Percentiles rank a stretch among this genome's conserved stretches.
phyloP scores from a whole-genome alignment of 345 rosid species.

The Populus deltoides region DNA sequence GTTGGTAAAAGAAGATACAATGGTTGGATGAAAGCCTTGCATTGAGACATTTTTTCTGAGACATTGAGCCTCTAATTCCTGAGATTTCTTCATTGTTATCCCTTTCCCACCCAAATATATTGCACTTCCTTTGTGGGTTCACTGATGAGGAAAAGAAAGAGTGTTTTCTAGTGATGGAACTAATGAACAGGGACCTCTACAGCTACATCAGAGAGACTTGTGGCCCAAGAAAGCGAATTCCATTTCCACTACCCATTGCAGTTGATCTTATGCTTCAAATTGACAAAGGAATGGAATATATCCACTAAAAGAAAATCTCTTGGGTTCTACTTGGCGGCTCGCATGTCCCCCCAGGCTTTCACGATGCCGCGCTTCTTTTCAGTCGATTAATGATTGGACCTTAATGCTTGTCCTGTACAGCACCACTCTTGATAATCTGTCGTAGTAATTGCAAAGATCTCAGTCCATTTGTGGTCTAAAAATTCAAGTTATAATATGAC shows the following conservation, averaged over 20 bases:
- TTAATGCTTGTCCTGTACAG: not conserved
- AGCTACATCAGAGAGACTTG: slow-evolving; percentile 29
- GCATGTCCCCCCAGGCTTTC: not conserved
- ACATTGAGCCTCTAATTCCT: slow-evolving; percentile 17
- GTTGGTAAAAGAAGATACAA: slow-evolving; percentile 23
- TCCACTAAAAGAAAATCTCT: slow-evolving; percentile 17
- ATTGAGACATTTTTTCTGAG: slow-evolving; percentile 24
- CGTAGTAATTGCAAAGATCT: not conserved
- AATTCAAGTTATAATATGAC: no score
- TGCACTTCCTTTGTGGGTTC: slow-evolving; percentile 19
- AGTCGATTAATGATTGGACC: no score
- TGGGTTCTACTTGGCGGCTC: not conserved
- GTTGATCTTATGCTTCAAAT: slow-evolving; percentile 35
- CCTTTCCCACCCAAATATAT: slow-evolving; percentile 22
- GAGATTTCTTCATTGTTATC: slow-evolving; percentile 22
- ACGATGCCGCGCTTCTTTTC: not conserved
- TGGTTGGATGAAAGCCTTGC: slow-evolving; percentile 31
- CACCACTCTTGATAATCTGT: not conserved
- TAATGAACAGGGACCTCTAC: slow-evolving; percentile 22
- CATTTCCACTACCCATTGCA: slow-evolving; percentile 25
- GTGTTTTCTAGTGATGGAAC: slow-evolving; percentile 28
- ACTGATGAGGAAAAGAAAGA: slow-evolving; percentile 31
- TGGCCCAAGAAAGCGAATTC: slow-evolving; percentile 22
- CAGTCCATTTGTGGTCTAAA: not conserved
- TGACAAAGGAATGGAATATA: slow-evolving; percentile 33